These are phyloP conservation scores for Globisporangium viniferum DNA, from an alignment of 352 stramenopile genomes.

Conservation along the genomic window DNA sequence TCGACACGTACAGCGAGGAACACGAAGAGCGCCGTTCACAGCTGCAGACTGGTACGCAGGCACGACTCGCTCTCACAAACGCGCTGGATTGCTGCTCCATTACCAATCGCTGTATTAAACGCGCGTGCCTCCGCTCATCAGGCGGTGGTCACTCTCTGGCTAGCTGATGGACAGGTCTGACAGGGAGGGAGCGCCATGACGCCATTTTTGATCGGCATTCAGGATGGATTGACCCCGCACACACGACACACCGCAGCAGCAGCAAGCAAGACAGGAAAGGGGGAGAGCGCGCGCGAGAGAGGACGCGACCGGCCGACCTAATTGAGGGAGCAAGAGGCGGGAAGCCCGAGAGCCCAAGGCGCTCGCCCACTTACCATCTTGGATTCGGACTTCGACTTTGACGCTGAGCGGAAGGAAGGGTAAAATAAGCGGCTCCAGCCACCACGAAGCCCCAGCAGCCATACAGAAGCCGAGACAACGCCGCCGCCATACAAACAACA, in stretches of 20 bases:
- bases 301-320: not conserved
- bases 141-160: not conserved
- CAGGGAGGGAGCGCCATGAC: not conserved
- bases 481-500: constrained; percentile 49
- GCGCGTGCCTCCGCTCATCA: not conserved
- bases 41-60: not conserved
- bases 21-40: not conserved
- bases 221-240: not conserved
- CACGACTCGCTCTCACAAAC: not conserved
- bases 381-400: constrained; percentile 83
- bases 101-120: not conserved
- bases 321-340: not conserved
- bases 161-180: not conserved
- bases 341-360: not conserved
- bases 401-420: constrained; percentile 85
- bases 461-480: constrained; percentile 67
- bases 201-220: not conserved
- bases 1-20: not conserved
- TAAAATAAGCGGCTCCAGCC: constrained; percentile 62
- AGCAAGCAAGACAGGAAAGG: not conserved
- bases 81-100: not conserved
- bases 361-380: constrained; percentile 67
- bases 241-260: not conserved
- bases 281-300: not conserved
- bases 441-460: constrained; percentile 26